phyloP scores from a whole-genome alignment of 2,329 filamentous ascomycete species.

The Apiospora rasikravindrae region DNA sequence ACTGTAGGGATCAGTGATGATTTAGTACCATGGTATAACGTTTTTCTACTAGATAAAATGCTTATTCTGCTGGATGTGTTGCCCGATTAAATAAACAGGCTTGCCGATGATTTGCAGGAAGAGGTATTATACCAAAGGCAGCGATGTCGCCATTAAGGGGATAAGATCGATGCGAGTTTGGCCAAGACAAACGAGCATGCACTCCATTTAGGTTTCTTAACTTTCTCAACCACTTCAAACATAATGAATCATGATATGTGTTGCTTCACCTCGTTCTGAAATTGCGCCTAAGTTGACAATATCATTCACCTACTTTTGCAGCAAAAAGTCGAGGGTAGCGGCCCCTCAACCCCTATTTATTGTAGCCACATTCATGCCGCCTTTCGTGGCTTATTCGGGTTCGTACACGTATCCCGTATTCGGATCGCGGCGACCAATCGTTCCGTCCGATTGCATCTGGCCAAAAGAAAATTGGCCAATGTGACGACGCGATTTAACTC shows the following conservation, averaged over 20 bases:
- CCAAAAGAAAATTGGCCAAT: not conserved
- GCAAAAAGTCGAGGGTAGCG: not conserved
- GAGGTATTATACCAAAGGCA: too few species aligned
- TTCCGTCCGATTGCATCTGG: not conserved
- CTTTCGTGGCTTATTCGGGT: constrained; percentile 9
- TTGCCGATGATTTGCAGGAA: too few species aligned
- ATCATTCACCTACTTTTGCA: not conserved
- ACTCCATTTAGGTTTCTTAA: too few species aligned
- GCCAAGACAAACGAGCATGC: not conserved
- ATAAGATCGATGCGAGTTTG: not conserved
- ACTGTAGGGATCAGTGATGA: too few species aligned
- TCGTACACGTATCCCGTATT: constrained; percentile 17
- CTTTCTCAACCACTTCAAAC: not conserved
- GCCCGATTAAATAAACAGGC: too few species aligned
- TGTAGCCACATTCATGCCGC: not conserved
- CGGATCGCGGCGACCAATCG: constrained; percentile 10
- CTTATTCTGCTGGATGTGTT: too few species aligned
- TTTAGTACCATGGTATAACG: too few species aligned
- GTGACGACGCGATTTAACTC: constrained; percentile 2
- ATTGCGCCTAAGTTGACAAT: not conserved
- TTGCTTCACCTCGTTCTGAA: not conserved
- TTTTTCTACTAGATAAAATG: too few species aligned
- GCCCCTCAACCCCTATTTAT: constrained; percentile 1
- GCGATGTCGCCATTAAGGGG: too few species aligned
- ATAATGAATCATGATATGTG: not conserved